phyloP scores from a whole-genome alignment of 1,284 basidiomycete genomes.

The Tilletia horrida region DNA sequence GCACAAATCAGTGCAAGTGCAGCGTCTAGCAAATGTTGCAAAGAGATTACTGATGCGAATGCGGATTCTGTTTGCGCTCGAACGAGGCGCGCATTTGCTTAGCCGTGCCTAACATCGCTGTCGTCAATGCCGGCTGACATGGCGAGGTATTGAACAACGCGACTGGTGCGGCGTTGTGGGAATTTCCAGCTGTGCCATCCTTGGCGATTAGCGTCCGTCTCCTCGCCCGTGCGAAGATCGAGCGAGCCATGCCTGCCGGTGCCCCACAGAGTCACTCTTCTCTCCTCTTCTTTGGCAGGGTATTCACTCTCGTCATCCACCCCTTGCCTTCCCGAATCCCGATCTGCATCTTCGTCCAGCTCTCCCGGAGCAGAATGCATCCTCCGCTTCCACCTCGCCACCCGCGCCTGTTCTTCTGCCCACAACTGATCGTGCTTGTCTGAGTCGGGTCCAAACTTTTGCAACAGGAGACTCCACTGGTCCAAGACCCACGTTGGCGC shows the following conservation, averaged over 20 bases:
- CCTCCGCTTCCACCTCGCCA: background rate
- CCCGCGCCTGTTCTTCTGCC: background rate
- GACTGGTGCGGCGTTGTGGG: slow-evolving; percentile 7
- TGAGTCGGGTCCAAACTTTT: slow-evolving; percentile 20
- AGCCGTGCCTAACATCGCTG: no score
- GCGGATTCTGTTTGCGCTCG: no score
- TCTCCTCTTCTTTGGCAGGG: background rate
- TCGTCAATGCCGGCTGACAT: background rate
- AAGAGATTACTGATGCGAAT: no score
- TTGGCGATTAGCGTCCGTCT: slow-evolving; percentile 7
- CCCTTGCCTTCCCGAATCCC: background rate
- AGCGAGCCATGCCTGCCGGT: background rate
- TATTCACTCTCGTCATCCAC: background rate
- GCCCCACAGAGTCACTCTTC: background rate
- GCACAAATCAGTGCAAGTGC: no score
- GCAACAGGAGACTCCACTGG: slow-evolving; percentile 23
- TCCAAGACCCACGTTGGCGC: slow-evolving; percentile 16
- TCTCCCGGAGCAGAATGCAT: background rate
- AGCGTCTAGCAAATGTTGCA: no score
- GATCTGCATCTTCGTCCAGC: background rate
- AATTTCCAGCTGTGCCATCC: slow-evolving; percentile 15
- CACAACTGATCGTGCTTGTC: background rate
- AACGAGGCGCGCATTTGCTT: no score
- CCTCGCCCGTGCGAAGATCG: background rate
- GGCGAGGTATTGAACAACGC: background rate